phyloP scores from a whole-genome alignment of 2,329 filamentous ascomycete genomes.

The Beauveria asiatica region DNA sequence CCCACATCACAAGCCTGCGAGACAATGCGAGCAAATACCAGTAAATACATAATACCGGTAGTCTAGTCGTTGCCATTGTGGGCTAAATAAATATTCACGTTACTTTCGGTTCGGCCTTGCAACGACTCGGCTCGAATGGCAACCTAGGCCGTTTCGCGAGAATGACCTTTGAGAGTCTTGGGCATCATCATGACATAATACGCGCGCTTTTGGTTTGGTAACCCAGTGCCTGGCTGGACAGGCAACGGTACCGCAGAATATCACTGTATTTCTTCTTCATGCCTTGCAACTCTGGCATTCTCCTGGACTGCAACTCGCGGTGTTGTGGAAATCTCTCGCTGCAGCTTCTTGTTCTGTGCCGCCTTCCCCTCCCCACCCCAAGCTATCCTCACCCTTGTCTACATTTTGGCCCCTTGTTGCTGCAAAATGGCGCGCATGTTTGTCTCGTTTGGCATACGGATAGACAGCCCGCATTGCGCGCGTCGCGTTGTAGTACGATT shows the following conservation, averaged over 20 bases:
- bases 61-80: not conserved
- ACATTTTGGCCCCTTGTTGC: too few species aligned
- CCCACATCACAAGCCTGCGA: not conserved
- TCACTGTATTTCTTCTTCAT: not conserved
- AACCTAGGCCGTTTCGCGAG: not conserved
- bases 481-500: not conserved
- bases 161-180: not conserved
- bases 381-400: too few species aligned
- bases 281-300: too few species aligned
- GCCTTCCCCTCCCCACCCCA: too few species aligned
- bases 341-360: too few species aligned
- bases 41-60: not conserved
- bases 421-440: too few species aligned
- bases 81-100: not conserved
- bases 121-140: not conserved
- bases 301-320: too few species aligned
- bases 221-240: not conserved
- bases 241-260: not conserved
- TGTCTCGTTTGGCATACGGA: not conserved
- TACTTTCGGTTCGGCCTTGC: not conserved
- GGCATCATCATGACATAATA: slow-evolving; percentile 8
- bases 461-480: not conserved
- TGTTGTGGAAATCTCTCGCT: too few species aligned
- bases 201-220: not conserved
- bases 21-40: not conserved